phyloP scores from a whole-genome alignment of 2,329 filamentous ascomycete genomes.

The Calonectria naviculata region DNA sequence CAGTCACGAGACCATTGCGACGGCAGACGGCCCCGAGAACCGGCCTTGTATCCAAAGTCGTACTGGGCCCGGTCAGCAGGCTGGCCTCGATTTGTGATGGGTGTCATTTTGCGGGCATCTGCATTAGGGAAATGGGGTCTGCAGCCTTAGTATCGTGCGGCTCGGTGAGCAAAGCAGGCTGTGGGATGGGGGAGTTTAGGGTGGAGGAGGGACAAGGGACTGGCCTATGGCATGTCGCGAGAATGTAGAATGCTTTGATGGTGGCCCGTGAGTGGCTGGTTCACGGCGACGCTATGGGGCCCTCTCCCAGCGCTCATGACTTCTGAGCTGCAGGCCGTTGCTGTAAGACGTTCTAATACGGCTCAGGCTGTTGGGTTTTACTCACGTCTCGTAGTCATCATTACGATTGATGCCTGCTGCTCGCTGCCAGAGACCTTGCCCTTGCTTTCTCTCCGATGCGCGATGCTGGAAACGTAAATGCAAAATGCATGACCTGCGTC shows the following conservation, averaged over 20 bases:
- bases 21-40: background rate
- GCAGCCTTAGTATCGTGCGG: slow-evolving; percentile 7
- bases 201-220: background rate
- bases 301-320: background rate
- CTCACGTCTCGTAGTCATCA: background rate
- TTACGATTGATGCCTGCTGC: background rate
- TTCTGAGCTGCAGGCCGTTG: background rate
- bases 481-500: background rate
- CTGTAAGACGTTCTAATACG: background rate
- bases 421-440: background rate
- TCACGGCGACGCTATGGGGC: background rate
- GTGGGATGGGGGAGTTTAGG: background rate
- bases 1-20: slow-evolving; percentile 3
- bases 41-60: background rate
- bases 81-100: slow-evolving; percentile 2
- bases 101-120: slow-evolving; percentile 9
- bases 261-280: slow-evolving; percentile 9
- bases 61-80: slow-evolving; percentile 8
- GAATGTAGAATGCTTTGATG: slow-evolving; percentile 2
- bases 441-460: background rate
- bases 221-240: slow-evolving; percentile 11
- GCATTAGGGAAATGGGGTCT: slow-evolving; percentile 6
- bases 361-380: background rate
- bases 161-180: slow-evolving; percentile 16
- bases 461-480: background rate